Evolutionary conservation across 1,139 yeast species (phyloP).

Genomic region (Sugiyamaella castrensis): DNA sequence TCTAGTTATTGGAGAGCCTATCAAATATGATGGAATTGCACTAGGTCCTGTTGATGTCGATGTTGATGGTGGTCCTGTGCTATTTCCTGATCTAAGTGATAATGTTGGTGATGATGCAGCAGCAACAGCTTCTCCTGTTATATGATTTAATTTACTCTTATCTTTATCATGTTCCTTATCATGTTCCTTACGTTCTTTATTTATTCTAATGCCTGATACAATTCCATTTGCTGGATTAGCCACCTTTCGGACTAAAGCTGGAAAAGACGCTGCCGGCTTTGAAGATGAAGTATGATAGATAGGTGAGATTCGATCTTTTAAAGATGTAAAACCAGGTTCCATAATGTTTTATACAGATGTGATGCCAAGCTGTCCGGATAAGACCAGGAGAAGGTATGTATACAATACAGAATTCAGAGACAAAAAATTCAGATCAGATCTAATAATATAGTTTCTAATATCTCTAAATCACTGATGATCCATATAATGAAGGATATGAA

Average conservation of each 20-base stretch:
- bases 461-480: no score
- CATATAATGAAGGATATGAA: no score
- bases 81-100: no score
- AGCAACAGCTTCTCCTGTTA: no score
- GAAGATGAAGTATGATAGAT: slow-evolving; percentile 12
- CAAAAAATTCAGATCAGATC: no score
- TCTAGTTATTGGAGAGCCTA: no score
- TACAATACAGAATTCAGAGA: no score
- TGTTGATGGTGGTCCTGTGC: neutral
- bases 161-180: neutral
- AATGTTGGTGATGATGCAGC: no score
- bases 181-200: neutral
- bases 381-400: no score
- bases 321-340: slow-evolving; percentile 11
- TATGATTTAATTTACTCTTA: no score
- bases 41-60: neutral
- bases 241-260: slow-evolving; percentile 7
- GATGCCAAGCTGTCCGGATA: no score
- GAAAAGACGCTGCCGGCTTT: slow-evolving; percentile 6
- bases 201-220: slow-evolving; percentile 1
- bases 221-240: slow-evolving; percentile 2
- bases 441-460: no score
- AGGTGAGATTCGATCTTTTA: slow-evolving; percentile 10
- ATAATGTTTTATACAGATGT: neutral
- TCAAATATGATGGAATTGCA: neutral